These are phyloP conservation scores for Lachnellula occidentalis DNA, from an alignment of 2,329 filamentous ascomycete genomes.

Conservation along the genomic window DNA sequence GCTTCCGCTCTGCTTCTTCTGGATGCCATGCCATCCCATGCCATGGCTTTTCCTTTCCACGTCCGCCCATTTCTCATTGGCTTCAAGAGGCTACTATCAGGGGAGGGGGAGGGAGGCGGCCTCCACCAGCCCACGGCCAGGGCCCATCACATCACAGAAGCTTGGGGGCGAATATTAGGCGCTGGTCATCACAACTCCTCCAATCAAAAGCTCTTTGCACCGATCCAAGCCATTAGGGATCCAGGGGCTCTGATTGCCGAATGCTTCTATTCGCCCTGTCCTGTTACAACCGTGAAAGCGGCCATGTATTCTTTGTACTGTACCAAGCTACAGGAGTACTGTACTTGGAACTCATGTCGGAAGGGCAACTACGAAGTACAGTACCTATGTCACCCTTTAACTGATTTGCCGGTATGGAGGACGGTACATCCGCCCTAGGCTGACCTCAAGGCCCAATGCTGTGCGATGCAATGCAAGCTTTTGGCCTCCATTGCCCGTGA, in stretches of 20 bases:
- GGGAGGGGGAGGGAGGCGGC: background rate
- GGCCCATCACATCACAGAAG: slow-evolving; percentile 7
- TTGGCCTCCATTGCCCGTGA: background rate
- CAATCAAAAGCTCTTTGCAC: slow-evolving; percentile 15
- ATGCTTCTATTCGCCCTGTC: background rate
- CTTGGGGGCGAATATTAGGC: slow-evolving; percentile 14
- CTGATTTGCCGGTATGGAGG: no score
- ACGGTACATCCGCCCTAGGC: background rate
- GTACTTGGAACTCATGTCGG: no score
- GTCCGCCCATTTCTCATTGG: slow-evolving; percentile 1
- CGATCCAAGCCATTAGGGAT: slow-evolving; percentile 1
- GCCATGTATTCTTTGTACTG: no score
- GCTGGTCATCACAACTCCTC: slow-evolving; percentile 13
- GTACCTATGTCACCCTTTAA: no score
- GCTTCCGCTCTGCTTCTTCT: no score
- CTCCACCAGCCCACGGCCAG: slow-evolving; percentile 7
- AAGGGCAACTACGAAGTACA: background rate
- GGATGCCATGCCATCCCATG: no score
- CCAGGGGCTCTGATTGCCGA: slow-evolving; percentile 5
- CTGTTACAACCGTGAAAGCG: no score
- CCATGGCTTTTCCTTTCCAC: no score
- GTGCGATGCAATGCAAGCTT: background rate
- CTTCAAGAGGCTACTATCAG: slow-evolving; percentile 10
- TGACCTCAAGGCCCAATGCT: background rate
- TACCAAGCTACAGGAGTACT: no score